Conservation (phyloP, 1,284 basidiomycete genomes). For the Tilletiaria anomala region DNA sequence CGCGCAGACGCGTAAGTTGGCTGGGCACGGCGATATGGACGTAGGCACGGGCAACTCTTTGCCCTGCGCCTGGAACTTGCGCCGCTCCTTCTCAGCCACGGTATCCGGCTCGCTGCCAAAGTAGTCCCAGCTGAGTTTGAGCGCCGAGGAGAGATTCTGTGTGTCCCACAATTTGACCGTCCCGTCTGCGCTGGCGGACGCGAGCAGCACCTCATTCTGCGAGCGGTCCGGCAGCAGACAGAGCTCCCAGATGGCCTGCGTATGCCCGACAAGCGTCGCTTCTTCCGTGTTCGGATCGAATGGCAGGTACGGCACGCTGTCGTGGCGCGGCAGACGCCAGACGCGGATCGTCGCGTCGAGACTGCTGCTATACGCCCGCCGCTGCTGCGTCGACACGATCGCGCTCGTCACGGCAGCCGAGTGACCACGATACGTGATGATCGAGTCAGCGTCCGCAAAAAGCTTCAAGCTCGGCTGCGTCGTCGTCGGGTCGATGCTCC, state of each 20-base stretch:
- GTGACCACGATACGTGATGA: conserved; percentile 82
- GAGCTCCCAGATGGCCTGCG: conserved; percentile 89
- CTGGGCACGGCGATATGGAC: conserved; percentile 59
- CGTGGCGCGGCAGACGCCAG: conserved; percentile 52
- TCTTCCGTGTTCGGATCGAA: conserved; percentile 64
- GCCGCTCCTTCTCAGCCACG: conserved; percentile 29
- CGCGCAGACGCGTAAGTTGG: conserved; percentile 41
- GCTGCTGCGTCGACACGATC: conserved; percentile 61
- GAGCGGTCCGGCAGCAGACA: background rate
- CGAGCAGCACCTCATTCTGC: background rate
- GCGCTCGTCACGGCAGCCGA: conserved; percentile 79
- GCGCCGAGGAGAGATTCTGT: background rate
- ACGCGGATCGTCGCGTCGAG: conserved; percentile 82
- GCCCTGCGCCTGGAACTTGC: conserved; percentile 38
- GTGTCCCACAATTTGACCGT: conserved; percentile 77
- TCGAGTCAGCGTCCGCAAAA: conserved; percentile 45
- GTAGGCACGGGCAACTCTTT: conserved; percentile 51
- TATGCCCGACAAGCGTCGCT: conserved; percentile 74
- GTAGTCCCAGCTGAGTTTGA: conserved; percentile 62
- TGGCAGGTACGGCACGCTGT: conserved; percentile 54
- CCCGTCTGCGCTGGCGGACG: conserved; percentile 75
- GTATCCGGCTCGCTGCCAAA: conserved; percentile 41
- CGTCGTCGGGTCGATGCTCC: conserved; percentile 50
- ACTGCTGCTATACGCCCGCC: conserved; percentile 74
- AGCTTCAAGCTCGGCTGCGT: no score